Conservation (phyloP, 441 rosid genomes). For the Sinapis alba region DNA sequence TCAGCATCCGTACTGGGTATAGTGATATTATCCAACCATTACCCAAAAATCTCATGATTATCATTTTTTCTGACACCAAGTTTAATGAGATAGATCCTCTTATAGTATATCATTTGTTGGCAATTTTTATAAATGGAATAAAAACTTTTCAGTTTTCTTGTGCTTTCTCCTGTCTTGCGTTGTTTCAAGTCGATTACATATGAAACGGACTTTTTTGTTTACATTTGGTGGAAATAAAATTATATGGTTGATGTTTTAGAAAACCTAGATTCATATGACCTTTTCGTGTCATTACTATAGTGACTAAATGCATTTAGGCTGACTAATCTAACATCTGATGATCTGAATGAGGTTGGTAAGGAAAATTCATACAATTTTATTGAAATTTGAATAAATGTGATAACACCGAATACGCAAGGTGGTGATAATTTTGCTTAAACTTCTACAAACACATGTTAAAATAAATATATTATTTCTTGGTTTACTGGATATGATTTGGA, state of each 20-base stretch:
- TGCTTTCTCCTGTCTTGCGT: not conserved
- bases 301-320: not conserved
- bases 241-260: not conserved
- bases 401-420: not conserved
- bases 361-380: not conserved
- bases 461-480: not conserved
- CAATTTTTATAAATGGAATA: not conserved
- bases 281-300: not conserved
- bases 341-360: not conserved
- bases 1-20: constrained; percentile 35
- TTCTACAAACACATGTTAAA: not conserved
- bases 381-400: not conserved
- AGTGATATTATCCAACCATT: constrained; percentile 24
- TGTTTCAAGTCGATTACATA: not conserved
- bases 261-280: not conserved
- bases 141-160: not conserved
- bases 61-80: constrained; percentile 38
- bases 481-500: not conserved
- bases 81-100: constrained; percentile 29
- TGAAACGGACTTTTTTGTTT: not conserved
- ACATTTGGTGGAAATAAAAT: not conserved
- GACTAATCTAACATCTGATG: not conserved
- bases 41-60: constrained; percentile 23
- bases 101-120: constrained; percentile 15
- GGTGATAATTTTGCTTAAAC: not conserved